phyloP scores from a whole-genome alignment of 495 filamentous ascomycete species.

The Collariella sp. region DNA sequence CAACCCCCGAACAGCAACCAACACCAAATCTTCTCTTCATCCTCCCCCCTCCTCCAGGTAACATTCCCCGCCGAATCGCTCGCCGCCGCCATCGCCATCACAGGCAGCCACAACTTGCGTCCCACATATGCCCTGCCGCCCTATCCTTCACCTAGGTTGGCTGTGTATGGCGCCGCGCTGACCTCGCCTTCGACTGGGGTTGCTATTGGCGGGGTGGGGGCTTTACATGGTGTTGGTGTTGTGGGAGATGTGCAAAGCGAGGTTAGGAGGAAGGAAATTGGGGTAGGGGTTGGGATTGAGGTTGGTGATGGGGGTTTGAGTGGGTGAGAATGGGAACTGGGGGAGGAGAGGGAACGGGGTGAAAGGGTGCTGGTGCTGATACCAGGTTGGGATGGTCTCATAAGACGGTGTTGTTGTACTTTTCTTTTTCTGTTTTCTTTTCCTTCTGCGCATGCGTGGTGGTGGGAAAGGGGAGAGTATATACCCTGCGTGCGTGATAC shows the following conservation, averaged over 20 bases:
- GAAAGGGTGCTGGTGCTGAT: too few species aligned
- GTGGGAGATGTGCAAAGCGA: not conserved
- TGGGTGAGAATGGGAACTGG: not conserved
- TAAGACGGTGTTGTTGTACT: not conserved
- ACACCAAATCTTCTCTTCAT: too few species aligned
- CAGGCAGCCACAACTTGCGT: not conserved
- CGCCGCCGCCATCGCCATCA: not conserved
- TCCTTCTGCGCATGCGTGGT: not conserved
- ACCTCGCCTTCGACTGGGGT: too few species aligned
- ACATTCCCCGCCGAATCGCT: not conserved
- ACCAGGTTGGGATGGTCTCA: too few species aligned
- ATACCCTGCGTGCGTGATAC: not conserved
- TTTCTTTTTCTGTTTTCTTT: not conserved
- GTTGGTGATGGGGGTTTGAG: not conserved
- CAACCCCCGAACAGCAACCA: not conserved
- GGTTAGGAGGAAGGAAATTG: too few species aligned
- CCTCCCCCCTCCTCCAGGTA: not conserved
- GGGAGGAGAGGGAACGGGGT: too few species aligned
- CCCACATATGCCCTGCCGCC: not conserved
- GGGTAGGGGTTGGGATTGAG: not conserved
- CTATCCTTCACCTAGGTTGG: not conserved
- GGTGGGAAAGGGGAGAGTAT: not conserved
- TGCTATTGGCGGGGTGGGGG: too few species aligned
- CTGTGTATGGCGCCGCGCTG: not conserved
- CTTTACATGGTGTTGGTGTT: not conserved